Evolutionary conservation across 352 stramenopile genomes (phyloP), one percentile per base, ranked within the genome.

Genomic region (Paralagenidium karlingii): DNA sequence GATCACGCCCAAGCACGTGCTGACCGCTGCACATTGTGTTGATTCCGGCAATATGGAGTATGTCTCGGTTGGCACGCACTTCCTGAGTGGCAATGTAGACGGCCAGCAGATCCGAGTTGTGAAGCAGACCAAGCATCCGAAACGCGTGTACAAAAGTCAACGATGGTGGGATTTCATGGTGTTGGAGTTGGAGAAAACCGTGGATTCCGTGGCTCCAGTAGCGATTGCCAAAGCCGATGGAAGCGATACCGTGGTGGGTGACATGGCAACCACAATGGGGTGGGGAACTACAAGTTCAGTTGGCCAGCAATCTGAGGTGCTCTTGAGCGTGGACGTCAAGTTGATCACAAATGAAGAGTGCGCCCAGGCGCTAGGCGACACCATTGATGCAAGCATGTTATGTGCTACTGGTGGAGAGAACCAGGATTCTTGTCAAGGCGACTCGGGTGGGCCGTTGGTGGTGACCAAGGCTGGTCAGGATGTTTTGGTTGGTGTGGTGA

Each of bases 401-500:
- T 86, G 73, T 21, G 68, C 73, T 3, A 64, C 68, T 1, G 63
- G 67, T 16, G 26, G 51, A 18, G 26, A 45, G 20, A 55, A 62
- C 36, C 59, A 58, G 42, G 63, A 84, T 45, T 71, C 65, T 39
- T 86, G 73, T 47, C 57, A 82, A 32, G 67, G 67, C 9, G 68
- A 84, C 45, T 82, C 53, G 3, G 62, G 62, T 9, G 65, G 64
- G 1, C 68, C 58, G 20, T 37, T 76, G 20, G 48, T 64, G 16
- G 27, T 63, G 32, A 41, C 32, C 24, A 26, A 57, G 12, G 18
- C 13, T 13, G 26, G 24, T 4, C 44, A 51, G 18, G 60, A 76
- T 18, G 34, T 66, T 0, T 51, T 82, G 0, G 38, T 79, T 5
- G 73, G 68, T 5, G 49, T 82, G 13, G 60, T 77, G 24, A 81